These are phyloP conservation scores for Peltaster fructicola DNA, from an alignment of 2,329 filamentous ascomycete species.

Conservation along the genomic window DNA sequence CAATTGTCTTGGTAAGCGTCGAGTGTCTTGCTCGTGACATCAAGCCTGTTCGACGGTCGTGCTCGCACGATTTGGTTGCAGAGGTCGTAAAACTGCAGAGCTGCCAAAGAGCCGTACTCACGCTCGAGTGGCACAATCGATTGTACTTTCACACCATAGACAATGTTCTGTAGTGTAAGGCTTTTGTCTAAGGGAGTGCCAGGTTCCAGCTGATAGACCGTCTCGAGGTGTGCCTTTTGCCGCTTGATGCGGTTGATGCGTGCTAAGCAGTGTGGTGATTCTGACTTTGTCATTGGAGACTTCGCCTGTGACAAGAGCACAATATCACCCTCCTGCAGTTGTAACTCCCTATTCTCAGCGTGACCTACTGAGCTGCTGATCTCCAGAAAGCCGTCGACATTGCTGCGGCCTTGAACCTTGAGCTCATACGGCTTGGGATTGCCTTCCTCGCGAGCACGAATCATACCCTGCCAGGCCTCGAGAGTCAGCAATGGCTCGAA, in stretches of 20 bases:
- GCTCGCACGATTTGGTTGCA: slow-evolving; percentile 83
- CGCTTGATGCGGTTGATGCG: slow-evolving; percentile 63
- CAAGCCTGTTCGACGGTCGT: slow-evolving; percentile 73
- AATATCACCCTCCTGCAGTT: slow-evolving; percentile 70
- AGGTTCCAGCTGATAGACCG: slow-evolving; percentile 69
- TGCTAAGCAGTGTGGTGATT: slow-evolving; percentile 66
- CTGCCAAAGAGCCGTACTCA: slow-evolving; percentile 82
- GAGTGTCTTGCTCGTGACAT: slow-evolving; percentile 59
- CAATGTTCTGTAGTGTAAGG: slow-evolving; percentile 50
- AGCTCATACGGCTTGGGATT: slow-evolving; percentile 68
- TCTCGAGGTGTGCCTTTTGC: slow-evolving; percentile 66
- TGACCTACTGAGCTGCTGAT: slow-evolving; percentile 68
- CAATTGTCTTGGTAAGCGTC: slow-evolving; percentile 57
- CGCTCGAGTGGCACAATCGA: slow-evolving; percentile 90
- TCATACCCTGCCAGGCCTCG: slow-evolving; percentile 90
- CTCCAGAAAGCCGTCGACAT: slow-evolving; percentile 84
- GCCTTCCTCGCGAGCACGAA: slow-evolving; percentile 74
- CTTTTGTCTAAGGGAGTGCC: slow-evolving; percentile 11
- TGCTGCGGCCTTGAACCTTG: slow-evolving; percentile 72
- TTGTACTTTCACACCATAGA: slow-evolving; percentile 68
- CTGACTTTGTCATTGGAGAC: slow-evolving; percentile 47
- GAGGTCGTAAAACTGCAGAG: slow-evolving; percentile 85
- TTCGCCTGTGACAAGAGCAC: slow-evolving; percentile 62
- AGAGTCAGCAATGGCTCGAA: slow-evolving; percentile 82
- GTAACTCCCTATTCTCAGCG: slow-evolving; percentile 50